phyloP scores from a whole-genome alignment of 176 grass and related monocot genomes.

The Zoysia japonica region DNA sequence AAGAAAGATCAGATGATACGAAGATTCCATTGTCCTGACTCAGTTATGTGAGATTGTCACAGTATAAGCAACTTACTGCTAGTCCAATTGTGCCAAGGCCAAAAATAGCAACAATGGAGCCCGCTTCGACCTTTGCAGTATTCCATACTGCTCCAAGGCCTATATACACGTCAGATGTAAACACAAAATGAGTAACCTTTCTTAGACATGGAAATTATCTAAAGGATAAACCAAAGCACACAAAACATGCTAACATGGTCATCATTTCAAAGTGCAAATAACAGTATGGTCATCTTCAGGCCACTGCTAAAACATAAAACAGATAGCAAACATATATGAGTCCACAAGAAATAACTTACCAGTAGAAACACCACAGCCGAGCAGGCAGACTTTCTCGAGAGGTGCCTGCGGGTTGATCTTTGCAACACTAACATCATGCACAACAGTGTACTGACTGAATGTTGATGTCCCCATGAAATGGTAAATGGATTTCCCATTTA shows the following conservation, averaged over 20 bases:
- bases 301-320: no score
- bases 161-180: slow-evolving; percentile 34
- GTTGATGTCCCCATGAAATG: slow-evolving; percentile 99
- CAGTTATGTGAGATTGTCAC: not conserved
- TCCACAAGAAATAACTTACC: slow-evolving; percentile 49
- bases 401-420: slow-evolving; percentile 89
- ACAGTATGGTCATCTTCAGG: not conserved
- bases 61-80: slow-evolving; percentile 65
- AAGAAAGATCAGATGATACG: slow-evolving; percentile 5
- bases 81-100: slow-evolving; percentile 95
- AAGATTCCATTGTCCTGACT: slow-evolving; percentile 10
- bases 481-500: slow-evolving; percentile 85
- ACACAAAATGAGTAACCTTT: slow-evolving; percentile 3
- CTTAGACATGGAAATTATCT: not conserved
- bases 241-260: not conserved
- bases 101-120: slow-evolving; percentile 89
- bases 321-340: not conserved
- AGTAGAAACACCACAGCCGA: slow-evolving; percentile 94
- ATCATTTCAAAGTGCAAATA: not conserved
- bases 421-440: slow-evolving; percentile 97
- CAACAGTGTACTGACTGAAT: slow-evolving; percentile 97
- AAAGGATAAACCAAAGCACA: not conserved
- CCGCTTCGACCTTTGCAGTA: slow-evolving; percentile 92
- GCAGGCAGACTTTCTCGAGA: slow-evolving; percentile 88
- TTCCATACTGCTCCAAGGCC: slow-evolving; percentile 99